Percentiles rank a stretch among this genome's conserved stretches.
Conservation (phyloP, 2,329 filamentous ascomycete genomes). For the Stagonosporopsis chrysanthemi region DNA sequence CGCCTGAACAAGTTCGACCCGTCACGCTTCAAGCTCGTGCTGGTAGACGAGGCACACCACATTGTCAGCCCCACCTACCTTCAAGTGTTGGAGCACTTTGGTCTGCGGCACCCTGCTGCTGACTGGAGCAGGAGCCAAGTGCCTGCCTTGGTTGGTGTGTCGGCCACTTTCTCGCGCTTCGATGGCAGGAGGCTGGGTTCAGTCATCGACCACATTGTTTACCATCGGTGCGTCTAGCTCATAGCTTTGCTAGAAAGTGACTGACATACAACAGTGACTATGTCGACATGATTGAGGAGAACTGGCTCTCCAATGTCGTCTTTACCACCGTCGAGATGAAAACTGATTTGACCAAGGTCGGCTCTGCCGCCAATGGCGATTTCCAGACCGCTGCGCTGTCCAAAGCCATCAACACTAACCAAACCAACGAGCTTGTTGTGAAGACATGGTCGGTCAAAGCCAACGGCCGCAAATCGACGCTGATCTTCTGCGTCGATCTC, state of each 20-base stretch:
- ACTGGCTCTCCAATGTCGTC: constrained; percentile 89
- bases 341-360: constrained; percentile 78
- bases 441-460: constrained; percentile 86
- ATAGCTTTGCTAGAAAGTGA: not conserved
- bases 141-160: constrained; percentile 81
- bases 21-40: constrained; percentile 79
- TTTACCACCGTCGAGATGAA: constrained; percentile 91
- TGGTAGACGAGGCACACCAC: constrained; percentile 97
- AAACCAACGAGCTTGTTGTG: constrained; percentile 84
- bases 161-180: constrained; percentile 79
- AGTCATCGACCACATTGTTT: constrained; percentile 94
- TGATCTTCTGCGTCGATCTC: constrained; percentile 94
- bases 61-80: constrained; percentile 87
- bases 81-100: constrained; percentile 78
- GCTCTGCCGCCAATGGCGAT: constrained; percentile 72
- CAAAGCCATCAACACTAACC: constrained; percentile 78
- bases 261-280: constrained; percentile 61
- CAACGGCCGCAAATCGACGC: constrained; percentile 75
- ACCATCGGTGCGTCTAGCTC: constrained; percentile 69
- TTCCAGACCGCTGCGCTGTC: constrained; percentile 83
- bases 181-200: constrained; percentile 83
- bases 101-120: constrained; percentile 62
- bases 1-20: constrained; percentile 86
- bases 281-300: constrained; percentile 82
- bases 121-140: constrained; percentile 40